These are phyloP conservation scores for Mucor lusitanicus DNA, from an alignment of 371 early-diverging fungal species.

Conservation along the genomic window DNA sequence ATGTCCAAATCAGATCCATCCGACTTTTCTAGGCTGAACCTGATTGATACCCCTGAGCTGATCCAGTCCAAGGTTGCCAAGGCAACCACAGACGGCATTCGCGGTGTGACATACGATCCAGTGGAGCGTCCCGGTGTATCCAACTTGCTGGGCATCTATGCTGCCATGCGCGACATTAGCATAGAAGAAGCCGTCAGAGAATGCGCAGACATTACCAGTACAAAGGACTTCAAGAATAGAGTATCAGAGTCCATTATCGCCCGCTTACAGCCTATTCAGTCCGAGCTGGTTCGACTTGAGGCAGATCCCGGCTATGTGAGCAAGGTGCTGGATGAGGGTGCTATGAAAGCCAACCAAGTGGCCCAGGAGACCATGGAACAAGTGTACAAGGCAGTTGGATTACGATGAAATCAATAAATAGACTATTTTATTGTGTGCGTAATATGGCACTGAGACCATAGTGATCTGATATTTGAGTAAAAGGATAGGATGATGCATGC, in stretches of 20 bases:
- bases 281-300: conserved; percentile 56
- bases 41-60: conserved; percentile 69
- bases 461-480: conserved; percentile 53
- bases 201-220: conserved; percentile 48
- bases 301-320: conserved; percentile 67
- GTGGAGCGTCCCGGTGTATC: conserved; percentile 79
- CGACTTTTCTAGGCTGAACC: conserved; percentile 72
- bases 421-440: not conserved
- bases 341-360: conserved; percentile 53
- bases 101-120: conserved; percentile 76
- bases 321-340: conserved; percentile 64
- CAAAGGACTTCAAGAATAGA: conserved; percentile 69
- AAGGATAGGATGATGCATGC: conserved; percentile 25
- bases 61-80: conserved; percentile 74
- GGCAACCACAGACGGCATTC: conserved; percentile 74
- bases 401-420: conserved; percentile 29
- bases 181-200: conserved; percentile 50
- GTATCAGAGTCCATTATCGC: conserved; percentile 71
- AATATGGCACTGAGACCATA: conserved; percentile 26
- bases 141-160: conserved; percentile 79
- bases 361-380: conserved; percentile 58
- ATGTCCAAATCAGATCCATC: conserved; percentile 93
- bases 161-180: conserved; percentile 51
- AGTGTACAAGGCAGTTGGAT: conserved; percentile 62
- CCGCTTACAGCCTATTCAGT: conserved; percentile 67